These are phyloP conservation scores for Colletotrichum liaoningense DNA, from an alignment of 2,329 filamentous ascomycete genomes.

Conservation along the genomic window DNA sequence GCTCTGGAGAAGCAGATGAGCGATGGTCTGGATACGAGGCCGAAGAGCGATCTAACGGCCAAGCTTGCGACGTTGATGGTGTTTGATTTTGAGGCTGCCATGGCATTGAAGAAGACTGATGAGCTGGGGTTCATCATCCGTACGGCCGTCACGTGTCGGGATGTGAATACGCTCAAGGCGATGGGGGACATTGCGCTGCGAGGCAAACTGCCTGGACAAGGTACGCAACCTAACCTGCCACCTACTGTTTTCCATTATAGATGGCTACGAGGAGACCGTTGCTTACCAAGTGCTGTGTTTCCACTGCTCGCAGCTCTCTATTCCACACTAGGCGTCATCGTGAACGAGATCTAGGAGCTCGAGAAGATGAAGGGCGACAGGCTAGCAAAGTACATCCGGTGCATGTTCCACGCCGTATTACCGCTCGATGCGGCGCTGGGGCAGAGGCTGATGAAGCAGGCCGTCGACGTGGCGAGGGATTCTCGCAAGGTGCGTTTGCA, in stretches of 20 bases:
- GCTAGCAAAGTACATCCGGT: constrained; percentile 82
- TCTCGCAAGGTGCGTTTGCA: constrained; percentile 55
- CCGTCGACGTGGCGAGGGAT: constrained; percentile 63
- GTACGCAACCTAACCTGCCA: constrained; percentile 46
- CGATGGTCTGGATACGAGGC: constrained; percentile 52
- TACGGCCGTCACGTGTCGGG: constrained; percentile 57
- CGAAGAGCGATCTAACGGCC: constrained; percentile 62
- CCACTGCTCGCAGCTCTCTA: constrained; percentile 56
- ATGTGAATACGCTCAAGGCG: constrained; percentile 64
- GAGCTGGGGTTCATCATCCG: constrained; percentile 70
- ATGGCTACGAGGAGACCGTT: not conserved
- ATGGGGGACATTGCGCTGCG: constrained; percentile 75
- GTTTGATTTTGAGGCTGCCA: constrained; percentile 83
- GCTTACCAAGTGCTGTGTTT: not conserved
- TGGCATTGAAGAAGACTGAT: constrained; percentile 76
- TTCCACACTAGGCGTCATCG: constrained; percentile 71
- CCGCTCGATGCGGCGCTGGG: constrained; percentile 66
- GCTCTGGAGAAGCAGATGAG: constrained; percentile 53
- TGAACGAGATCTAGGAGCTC: constrained; percentile 74
- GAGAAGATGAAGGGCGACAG: constrained; percentile 67
- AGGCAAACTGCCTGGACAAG: constrained; percentile 60
- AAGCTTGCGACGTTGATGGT: constrained; percentile 77
- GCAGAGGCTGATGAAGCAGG: constrained; percentile 73
- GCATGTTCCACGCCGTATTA: constrained; percentile 77
- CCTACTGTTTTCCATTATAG: not conserved